phyloP scores from a whole-genome alignment of 495 filamentous ascomycete species.

The Lasiosphaeriaceae sp. region DNA sequence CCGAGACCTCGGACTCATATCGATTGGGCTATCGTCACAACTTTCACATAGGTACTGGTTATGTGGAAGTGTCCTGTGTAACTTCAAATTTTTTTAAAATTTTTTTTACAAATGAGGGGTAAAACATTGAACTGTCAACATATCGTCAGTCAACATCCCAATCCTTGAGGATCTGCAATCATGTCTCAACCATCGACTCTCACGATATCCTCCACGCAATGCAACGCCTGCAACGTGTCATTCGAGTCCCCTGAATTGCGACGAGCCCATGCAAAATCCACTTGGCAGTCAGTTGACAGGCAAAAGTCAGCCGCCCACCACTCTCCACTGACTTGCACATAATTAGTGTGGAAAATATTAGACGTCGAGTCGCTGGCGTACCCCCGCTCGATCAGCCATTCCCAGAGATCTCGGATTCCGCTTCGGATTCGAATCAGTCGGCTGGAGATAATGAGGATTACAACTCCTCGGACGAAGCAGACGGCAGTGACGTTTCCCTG shows the following conservation, averaged over 20 bases:
- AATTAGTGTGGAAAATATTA: conserved; percentile 9
- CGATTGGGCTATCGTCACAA: no score
- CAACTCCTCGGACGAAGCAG: background rate
- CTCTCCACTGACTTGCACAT: background rate
- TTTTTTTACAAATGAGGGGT: no score
- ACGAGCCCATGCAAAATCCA: background rate
- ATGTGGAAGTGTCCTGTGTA: no score
- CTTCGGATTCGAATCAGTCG: background rate
- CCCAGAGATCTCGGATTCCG: background rate
- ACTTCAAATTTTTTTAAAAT: no score
- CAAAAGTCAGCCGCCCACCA: background rate
- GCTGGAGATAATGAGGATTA: background rate
- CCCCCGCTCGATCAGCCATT: background rate
- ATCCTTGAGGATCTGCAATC: no score
- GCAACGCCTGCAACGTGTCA: conserved; percentile 2
- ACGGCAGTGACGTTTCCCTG: background rate
- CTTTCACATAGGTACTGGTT: no score
- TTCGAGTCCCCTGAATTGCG: background rate
- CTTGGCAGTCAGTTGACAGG: background rate
- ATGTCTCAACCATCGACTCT: background rate
- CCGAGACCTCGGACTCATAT: no score
- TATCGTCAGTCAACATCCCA: background rate
- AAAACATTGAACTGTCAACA: background rate
- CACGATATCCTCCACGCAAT: background rate
- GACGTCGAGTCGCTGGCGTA: conserved; percentile 7